Conservation (phyloP, 768 basidiomycete genomes). For the Aureoboletus auriporus region DNA sequence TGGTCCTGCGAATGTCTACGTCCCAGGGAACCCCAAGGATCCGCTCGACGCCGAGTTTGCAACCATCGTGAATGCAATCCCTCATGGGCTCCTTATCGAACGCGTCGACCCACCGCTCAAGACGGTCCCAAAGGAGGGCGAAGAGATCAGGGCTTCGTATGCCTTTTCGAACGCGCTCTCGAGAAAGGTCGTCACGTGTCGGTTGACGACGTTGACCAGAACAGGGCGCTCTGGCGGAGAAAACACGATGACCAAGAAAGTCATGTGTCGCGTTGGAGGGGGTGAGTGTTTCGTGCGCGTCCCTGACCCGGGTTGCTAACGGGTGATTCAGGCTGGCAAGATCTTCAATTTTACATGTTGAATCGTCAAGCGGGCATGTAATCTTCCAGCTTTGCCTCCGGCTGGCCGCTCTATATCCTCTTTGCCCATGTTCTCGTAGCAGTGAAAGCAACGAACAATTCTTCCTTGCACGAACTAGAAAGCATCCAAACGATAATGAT, state of each 20-base stretch:
- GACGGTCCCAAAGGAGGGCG: conserved; percentile 60
- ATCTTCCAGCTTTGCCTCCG: conserved; percentile 5
- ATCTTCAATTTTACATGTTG: conserved; percentile 69
- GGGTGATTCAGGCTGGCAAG: conserved; percentile 62
- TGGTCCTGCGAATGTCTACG: conserved; percentile 55
- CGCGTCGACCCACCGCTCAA: conserved; percentile 77
- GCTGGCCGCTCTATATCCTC: background rate
- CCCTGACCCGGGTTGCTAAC: conserved; percentile 3
- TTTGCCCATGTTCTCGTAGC: conserved; percentile 7
- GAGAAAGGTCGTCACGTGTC: conserved; percentile 73
- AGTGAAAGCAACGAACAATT: conserved; percentile 15
- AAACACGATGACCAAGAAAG: conserved; percentile 62
- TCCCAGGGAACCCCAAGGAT: conserved; percentile 63
- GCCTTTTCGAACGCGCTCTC: conserved; percentile 71
- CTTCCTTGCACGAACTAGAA: conserved; percentile 26
- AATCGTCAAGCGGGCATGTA: conserved; percentile 72
- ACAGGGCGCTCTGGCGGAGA: conserved; percentile 41
- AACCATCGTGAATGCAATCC: conserved; percentile 64
- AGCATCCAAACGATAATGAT: conserved; percentile 23
- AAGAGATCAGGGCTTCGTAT: conserved; percentile 83
- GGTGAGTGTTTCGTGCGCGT: conserved; percentile 41
- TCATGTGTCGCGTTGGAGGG: conserved; percentile 88
- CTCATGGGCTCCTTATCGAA: conserved; percentile 74
- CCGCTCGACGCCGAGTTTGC: conserved; percentile 83
- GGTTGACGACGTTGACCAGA: conserved; percentile 74